phyloP scores from a whole-genome alignment of 768 basidiomycete genomes.

The Floccularia luteovirens region DNA sequence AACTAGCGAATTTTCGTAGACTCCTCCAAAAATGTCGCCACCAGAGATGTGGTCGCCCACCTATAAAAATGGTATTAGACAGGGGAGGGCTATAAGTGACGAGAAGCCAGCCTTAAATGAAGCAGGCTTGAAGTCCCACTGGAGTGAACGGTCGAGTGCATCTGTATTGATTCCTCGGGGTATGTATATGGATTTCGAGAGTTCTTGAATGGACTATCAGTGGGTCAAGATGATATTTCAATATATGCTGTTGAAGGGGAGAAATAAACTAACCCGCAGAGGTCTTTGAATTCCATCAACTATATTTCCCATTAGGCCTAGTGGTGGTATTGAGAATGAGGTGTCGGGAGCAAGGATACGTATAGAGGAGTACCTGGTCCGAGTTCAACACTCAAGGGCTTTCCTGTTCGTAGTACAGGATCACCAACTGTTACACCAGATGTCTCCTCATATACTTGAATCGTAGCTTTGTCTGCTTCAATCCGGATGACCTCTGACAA shows the following conservation, averaged over 20 bases:
- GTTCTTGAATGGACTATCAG: slow-evolving; percentile 79
- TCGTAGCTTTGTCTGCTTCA: slow-evolving; percentile 95
- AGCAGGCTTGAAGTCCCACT: slow-evolving; percentile 93
- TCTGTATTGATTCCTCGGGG: slow-evolving; percentile 98
- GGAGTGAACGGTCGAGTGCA: slow-evolving; percentile 76
- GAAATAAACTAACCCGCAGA: slow-evolving; percentile 51
- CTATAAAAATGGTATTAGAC: slow-evolving; percentile 38
- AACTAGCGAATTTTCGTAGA: slow-evolving; percentile 96
- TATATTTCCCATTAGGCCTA: slow-evolving; percentile 98
- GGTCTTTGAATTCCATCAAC: slow-evolving; percentile 97
- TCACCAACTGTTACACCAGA: slow-evolving; percentile 99
- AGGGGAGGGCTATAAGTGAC: slow-evolving; percentile 17
- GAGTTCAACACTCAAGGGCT: slow-evolving; percentile 95
- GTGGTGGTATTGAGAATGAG: not conserved
- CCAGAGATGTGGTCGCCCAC: slow-evolving; percentile 97
- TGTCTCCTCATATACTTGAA: slow-evolving; percentile 99
- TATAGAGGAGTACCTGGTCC: slow-evolving; percentile 80
- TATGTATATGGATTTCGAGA: slow-evolving; percentile 98
- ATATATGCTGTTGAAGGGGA: slow-evolving; percentile 2
- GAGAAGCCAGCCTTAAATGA: slow-evolving; percentile 79
- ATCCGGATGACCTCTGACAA: slow-evolving; percentile 99
- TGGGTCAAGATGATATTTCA: slow-evolving; percentile 7
- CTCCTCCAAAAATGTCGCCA: slow-evolving; percentile 91
- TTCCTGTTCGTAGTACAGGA: slow-evolving; percentile 94
- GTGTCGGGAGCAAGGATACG: not conserved